Evolutionary conservation across 2,329 filamentous ascomycete genomes (phyloP).

Genomic region (Beauveria bassiana): DNA sequence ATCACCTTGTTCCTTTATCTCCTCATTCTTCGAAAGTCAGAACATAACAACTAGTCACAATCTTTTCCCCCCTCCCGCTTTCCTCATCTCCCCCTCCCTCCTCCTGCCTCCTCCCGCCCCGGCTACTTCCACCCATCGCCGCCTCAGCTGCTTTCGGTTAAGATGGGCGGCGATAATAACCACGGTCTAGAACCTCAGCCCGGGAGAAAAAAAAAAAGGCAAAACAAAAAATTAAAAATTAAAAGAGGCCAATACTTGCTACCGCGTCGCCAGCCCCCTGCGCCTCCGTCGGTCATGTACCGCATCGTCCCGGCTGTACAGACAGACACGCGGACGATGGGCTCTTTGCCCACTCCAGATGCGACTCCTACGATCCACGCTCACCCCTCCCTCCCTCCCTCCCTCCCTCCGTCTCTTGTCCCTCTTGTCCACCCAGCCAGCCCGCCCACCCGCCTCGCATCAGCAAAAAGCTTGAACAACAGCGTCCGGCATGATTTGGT

Average conservation of each 20-base stretch:
- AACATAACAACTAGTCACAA: background rate
- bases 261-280: constrained; percentile 1
- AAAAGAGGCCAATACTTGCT: constrained; percentile 1
- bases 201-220: background rate
- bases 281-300: constrained; percentile 8
- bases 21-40: background rate
- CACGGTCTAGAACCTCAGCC: constrained; percentile 12
- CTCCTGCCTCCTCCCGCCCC: background rate
- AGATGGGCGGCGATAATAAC: constrained; percentile 9
- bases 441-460: background rate
- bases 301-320: constrained; percentile 4
- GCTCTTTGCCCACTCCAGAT: background rate
- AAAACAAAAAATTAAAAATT: background rate
- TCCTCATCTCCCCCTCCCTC: background rate
- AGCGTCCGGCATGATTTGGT: background rate
- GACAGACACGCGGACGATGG: background rate
- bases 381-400: background rate
- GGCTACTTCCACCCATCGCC: background rate
- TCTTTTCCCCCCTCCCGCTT: no score
- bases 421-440: background rate
- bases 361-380: background rate
- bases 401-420: background rate
- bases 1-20: background rate
- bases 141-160: constrained; percentile 6
- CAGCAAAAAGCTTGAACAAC: background rate